phyloP scores from a whole-genome alignment of 495 filamentous ascomycete species.

The Sphaerosporella brunnea region DNA sequence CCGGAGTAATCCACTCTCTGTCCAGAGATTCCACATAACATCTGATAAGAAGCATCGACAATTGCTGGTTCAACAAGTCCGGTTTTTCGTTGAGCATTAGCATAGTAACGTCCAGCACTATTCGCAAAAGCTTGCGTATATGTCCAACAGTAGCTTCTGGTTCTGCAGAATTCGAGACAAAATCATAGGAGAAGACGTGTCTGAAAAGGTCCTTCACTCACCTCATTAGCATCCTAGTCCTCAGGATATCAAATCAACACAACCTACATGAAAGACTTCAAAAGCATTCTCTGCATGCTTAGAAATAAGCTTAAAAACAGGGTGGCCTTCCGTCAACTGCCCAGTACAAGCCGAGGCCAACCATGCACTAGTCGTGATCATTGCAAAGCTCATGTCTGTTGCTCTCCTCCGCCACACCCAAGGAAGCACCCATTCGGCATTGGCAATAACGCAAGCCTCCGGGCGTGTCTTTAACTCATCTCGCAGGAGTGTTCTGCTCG shows the following conservation, averaged over 20 bases:
- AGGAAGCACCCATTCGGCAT: conserved; percentile 17
- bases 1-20: not conserved
- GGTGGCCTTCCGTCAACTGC: conserved; percentile 6
- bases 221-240: not conserved
- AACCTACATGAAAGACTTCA: conserved; percentile 7
- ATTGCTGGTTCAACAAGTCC: not conserved
- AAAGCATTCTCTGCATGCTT: conserved; percentile 7
- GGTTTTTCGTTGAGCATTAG: conserved; percentile 1
- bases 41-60: conserved; percentile 1
- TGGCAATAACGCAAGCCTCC: conserved; percentile 10
- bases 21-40: not conserved
- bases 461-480: conserved; percentile 1
- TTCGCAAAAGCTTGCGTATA: not conserved
- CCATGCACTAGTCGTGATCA: conserved; percentile 13
- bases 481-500: not conserved
- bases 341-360: conserved; percentile 2
- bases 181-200: not conserved
- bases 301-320: conserved; percentile 7
- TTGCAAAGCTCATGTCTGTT: conserved; percentile 14
- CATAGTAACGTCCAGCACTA: not conserved
- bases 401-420: conserved; percentile 19
- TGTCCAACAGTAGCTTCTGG: not conserved
- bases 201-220: not conserved
- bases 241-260: not conserved
- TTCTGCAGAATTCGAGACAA: not conserved